Percentiles rank a stretch among this genome's conserved stretches.
phyloP scores from a whole-genome alignment of 495 filamentous ascomycete genomes.

The Tuber magnatum region DNA sequence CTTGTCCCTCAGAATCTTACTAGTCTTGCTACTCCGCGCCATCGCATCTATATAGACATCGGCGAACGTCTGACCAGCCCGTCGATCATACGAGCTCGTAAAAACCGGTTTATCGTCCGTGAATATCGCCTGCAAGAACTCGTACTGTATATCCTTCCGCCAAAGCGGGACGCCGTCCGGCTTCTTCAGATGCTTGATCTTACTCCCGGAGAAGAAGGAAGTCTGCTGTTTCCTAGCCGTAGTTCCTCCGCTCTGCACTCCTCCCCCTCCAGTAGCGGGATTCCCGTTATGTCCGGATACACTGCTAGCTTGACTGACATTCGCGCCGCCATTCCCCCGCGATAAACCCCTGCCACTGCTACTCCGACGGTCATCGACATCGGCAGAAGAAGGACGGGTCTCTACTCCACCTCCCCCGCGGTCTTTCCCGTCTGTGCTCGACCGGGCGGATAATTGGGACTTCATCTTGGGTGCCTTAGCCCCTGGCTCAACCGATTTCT shows the following conservation, averaged over 20 bases:
- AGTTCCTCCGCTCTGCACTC: conserved; percentile 22
- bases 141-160: conserved; percentile 95
- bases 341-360: conserved; percentile 32
- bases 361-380: conserved; percentile 27
- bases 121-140: conserved; percentile 87
- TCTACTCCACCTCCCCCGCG: conserved; percentile 25
- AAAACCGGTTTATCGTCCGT: conserved; percentile 78
- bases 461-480: conserved; percentile 13
- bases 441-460: conserved; percentile 26
- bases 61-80: conserved; percentile 74
- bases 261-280: conserved; percentile 15
- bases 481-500: conserved; percentile 22
- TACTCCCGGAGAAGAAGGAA: conserved; percentile 44
- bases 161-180: conserved; percentile 94
- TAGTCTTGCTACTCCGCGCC: conserved; percentile 97
- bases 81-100: conserved; percentile 69
- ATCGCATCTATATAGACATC: conserved; percentile 97
- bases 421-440: conserved; percentile 21
- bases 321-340: conserved; percentile 25
- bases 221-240: conserved; percentile 34
- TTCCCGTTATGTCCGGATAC: conserved; percentile 32
- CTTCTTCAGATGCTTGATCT: conserved; percentile 93
- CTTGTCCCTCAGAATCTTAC: conserved; percentile 96
- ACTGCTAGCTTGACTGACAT: conserved; percentile 35
- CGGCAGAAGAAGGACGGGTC: conserved; percentile 31